Conservation (phyloP, 106 monocot genomes). For the Allium sativum region DNA sequence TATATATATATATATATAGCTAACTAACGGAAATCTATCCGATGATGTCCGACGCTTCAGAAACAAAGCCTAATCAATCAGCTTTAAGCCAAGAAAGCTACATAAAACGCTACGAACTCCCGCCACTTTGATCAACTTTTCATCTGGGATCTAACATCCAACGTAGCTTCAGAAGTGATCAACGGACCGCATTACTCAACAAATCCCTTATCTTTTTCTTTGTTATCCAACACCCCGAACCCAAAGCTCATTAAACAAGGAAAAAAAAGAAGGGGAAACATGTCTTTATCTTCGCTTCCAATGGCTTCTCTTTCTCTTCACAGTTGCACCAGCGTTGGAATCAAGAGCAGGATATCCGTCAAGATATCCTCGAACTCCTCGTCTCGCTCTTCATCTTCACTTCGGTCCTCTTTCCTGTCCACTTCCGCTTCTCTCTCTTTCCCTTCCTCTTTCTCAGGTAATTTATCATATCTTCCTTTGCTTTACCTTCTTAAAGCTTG, state of each 20-base stretch:
- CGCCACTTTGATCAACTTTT: too few species aligned
- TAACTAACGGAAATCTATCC: too few species aligned
- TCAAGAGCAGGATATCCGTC: conserved; percentile 7
- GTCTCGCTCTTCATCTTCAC: conserved; percentile 4
- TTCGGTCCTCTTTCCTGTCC: conserved; percentile 10
- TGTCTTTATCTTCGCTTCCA: conserved; percentile 10
- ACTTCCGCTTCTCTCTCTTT: neutral
- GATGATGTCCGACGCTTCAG: too few species aligned
- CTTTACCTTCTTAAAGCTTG: too few species aligned
- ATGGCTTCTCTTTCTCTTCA: conserved; percentile 10
- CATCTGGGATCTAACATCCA: too few species aligned
- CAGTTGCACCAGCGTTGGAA: neutral
- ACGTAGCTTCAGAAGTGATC: too few species aligned
- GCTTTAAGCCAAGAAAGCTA: too few species aligned
- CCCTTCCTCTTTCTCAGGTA: conserved; percentile 30
- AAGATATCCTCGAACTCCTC: conserved; percentile 1
- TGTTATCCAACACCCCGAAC: neutral
- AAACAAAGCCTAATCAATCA: too few species aligned
- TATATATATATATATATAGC: too few species aligned
- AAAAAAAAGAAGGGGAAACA: neutral
- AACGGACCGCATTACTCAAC: too few species aligned
- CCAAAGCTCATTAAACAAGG: neutral
- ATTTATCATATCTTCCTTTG: too few species aligned
- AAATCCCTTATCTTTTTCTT: neutral
- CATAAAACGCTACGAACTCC: too few species aligned